Percentiles rank a stretch among this genome's conserved stretches.
Conservation (phyloP, 1,139 yeast species). For the Zygoascus meyerae region DNA sequence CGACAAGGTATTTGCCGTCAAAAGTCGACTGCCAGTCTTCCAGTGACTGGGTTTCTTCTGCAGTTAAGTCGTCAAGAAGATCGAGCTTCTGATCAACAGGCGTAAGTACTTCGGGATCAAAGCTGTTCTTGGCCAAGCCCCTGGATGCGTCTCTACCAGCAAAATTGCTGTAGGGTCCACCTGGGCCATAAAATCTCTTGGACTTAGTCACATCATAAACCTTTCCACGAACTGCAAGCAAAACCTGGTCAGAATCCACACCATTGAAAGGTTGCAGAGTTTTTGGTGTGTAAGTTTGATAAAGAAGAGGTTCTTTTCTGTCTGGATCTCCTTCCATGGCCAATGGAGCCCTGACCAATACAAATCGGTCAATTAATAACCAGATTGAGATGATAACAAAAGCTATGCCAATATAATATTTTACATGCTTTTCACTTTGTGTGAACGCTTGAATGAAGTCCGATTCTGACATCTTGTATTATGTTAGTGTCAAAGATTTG, state of each 20-base stretch:
- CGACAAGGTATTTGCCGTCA: constrained; percentile 47
- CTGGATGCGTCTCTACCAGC: constrained; percentile 97
- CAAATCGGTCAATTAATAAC: constrained; percentile 20
- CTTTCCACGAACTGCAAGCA: constrained; percentile 75
- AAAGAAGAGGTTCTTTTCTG: constrained; percentile 38
- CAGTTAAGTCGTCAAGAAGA: constrained; percentile 51
- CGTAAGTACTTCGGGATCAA: constrained; percentile 48
- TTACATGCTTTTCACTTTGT: background rate
- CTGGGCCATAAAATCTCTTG: constrained; percentile 88
- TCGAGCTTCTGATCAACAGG: constrained; percentile 57
- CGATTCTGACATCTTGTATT: too few relatives aligned
- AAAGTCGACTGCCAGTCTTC: constrained; percentile 83
- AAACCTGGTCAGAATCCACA: constrained; percentile 63
- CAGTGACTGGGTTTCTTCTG: constrained; percentile 60
- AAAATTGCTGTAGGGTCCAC: constrained; percentile 91
- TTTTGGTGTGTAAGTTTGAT: constrained; percentile 73
- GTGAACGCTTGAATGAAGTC: background rate
- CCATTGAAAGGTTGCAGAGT: constrained; percentile 76
- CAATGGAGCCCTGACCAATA: constrained; percentile 36
- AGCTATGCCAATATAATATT: constrained; percentile 7
- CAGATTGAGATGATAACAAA: constrained; percentile 11
- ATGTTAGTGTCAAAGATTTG: too few relatives aligned
- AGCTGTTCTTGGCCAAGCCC: constrained; percentile 86
- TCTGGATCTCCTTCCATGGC: constrained; percentile 22
- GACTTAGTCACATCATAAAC: constrained; percentile 85